Percentiles rank a stretch among this genome's conserved stretches.
Evolutionary conservation across 331 rosid species (phyloP).

Genomic region (Malus hybrid): DNA sequence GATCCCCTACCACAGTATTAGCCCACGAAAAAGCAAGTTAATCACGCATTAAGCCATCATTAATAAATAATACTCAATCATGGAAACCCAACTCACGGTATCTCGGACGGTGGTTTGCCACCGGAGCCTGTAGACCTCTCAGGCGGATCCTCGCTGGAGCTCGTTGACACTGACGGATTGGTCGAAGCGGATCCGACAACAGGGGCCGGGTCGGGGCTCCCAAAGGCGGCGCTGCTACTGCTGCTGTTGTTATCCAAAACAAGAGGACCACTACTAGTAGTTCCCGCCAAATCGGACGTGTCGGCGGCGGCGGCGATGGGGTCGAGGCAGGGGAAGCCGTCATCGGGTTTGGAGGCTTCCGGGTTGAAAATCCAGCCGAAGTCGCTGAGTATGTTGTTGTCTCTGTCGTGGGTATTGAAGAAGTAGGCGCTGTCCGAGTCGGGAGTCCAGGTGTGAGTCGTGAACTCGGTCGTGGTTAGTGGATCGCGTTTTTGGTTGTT

Average conservation of each 20-base stretch:
- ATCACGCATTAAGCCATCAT: conserved; percentile 12
- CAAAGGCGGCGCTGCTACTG: background rate
- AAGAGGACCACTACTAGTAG: background rate
- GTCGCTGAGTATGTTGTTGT: conserved; percentile 40
- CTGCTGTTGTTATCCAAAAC: background rate
- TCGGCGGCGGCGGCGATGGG: conserved; percentile 22
- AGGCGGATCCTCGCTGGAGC: conserved; percentile 75
- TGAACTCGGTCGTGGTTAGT: conserved; percentile 14
- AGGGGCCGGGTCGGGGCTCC: conserved; percentile 15
- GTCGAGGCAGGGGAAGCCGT: background rate
- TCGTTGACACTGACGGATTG: conserved; percentile 69
- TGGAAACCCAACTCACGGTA: conserved; percentile 58
- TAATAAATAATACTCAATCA: conserved; percentile 1
- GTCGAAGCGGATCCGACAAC: conserved; percentile 40
- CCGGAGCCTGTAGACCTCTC: conserved; percentile 65
- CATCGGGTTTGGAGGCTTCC: conserved; percentile 7
- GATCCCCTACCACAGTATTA: background rate
- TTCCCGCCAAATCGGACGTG: conserved; percentile 22
- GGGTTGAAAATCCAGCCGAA: conserved; percentile 59
- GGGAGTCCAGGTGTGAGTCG: conserved; percentile 36
- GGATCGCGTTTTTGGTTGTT: conserved; percentile 36
- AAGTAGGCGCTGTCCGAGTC: conserved; percentile 23
- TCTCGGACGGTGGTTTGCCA: conserved; percentile 53
- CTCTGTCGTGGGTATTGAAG: conserved; percentile 27
- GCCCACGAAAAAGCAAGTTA: conserved; percentile 5